Evolutionary conservation across 306 rosid species (phyloP).

Genomic region (Cajanus cajan): DNA sequence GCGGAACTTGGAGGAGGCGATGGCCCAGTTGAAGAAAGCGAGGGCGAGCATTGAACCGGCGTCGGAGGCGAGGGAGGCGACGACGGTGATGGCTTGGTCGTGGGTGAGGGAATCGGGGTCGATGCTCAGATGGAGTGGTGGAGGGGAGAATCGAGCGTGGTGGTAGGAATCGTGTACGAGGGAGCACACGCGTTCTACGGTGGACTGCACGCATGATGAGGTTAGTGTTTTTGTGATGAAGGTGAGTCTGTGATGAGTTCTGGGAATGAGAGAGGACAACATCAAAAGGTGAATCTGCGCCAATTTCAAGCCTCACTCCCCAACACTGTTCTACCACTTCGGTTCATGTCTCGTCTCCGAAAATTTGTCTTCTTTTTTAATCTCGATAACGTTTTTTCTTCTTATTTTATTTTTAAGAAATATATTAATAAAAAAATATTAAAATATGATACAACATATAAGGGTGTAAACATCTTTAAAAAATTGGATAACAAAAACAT

Average conservation of each 20-base stretch:
- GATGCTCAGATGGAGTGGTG: constrained; percentile 51
- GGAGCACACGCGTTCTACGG: constrained; percentile 51
- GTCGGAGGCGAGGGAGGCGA: constrained; percentile 69
- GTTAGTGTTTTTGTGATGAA: constrained; percentile 29
- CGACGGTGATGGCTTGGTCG: constrained; percentile 63
- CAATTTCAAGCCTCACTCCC: no score
- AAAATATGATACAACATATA: no score
- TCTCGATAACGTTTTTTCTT: no score
- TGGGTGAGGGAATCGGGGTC: constrained; percentile 52
- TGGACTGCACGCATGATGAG: constrained; percentile 33
- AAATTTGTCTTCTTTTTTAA: no score
- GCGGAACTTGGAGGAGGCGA: constrained; percentile 58
- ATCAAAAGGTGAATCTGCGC: constrained; percentile 36
- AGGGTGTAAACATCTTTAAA: no score
- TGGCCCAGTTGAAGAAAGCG: constrained; percentile 77
- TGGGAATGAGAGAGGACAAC: constrained; percentile 40
- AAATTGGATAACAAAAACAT: no score
- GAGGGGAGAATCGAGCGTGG: constrained; percentile 40
- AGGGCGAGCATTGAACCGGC: constrained; percentile 77
- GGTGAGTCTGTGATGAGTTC: constrained; percentile 41
- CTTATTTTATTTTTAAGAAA: no score
- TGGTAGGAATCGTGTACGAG: constrained; percentile 59
- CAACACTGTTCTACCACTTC: no score
- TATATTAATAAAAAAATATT: no score
- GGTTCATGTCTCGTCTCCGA: no score